These are phyloP conservation scores for Leptomonas pyrrhocoris DNA, from an alignment of 208 protist species.

Conservation along the genomic window DNA sequence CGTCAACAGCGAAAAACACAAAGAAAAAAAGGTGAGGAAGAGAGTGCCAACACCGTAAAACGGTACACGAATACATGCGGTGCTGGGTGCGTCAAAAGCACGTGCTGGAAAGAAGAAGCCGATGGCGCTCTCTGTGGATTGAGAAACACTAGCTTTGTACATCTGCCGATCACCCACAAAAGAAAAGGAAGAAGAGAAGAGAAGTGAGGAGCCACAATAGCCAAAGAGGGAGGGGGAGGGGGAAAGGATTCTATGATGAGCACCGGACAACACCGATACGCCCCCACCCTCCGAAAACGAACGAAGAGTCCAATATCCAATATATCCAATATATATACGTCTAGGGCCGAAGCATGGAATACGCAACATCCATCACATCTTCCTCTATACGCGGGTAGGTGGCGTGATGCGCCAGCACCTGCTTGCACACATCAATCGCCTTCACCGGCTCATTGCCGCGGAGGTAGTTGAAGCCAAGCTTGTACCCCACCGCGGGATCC, in stretches of 20 bases:
- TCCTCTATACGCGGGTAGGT: slow-evolving; percentile 93
- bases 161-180: neutral
- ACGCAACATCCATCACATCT: slow-evolving; percentile 93
- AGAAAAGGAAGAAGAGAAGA: neutral
- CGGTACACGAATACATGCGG: no score
- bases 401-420: slow-evolving; percentile 86
- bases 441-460: slow-evolving; percentile 92
- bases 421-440: slow-evolving; percentile 94
- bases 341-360: slow-evolving; percentile 79
- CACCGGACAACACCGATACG: neutral
- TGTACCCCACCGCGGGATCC: slow-evolving; percentile 93
- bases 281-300: neutral
- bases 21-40: no score
- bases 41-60: no score
- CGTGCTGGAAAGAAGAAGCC: neutral
- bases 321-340: neutral
- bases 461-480: slow-evolving; percentile 96
- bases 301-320: no score
- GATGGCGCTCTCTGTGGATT: no score
- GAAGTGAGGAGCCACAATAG: no score
- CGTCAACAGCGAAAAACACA: no score
- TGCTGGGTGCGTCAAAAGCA: neutral
- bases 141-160: neutral
- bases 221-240: no score
- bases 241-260: no score